Base-by-base conservation (phyloP, 129 eudicot genomes). In the Flaveria robusta region DNA sequence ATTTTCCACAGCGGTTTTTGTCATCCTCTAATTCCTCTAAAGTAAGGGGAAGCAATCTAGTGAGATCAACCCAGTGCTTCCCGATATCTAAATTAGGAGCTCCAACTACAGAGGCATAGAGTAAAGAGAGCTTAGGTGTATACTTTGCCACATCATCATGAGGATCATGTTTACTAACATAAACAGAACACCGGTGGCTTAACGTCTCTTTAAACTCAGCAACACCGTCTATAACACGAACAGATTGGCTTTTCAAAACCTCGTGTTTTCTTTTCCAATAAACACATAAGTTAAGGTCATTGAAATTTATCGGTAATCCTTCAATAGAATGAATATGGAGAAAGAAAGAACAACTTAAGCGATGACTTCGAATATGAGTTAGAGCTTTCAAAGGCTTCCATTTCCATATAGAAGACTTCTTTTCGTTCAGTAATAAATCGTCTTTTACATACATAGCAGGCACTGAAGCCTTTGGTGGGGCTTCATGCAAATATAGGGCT, bases 311-410 rank as follows among this genome's bases (percentile, higher is more conserved):
- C 3, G 90, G 88, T 65, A 90, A 71, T 46, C 89, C 89, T 78
- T 87, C 90, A 19, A 90, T 81, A 22, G 82, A 72, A 82, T 87
- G 90, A 20, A 90, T 85, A 16, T 83, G 90, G n/a, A 88, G 86
- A 74, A 83, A 82, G 84, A 90, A 90, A 71, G 80, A 83, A 81
- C 90, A 81, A 70, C 27, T 77, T 50, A 81, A 70, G 18, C 80
- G 74, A 19, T 79, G 89, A 27, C 79, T 78, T 77, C 87, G 56
- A 22, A 83, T 83, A 73, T 85, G 90, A 43, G 86, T 79, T 70
- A 90, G 85, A 15, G 92, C 88, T 76, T 84, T 87, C 12, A 90
- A 87, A 15, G 92, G 92, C 78, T 85, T 87, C 96, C 96, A 90
- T 65, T 72, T 82, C 96, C 96, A 90, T 29, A 83, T 83, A 1